Conservation (phyloP, 1,284 basidiomycete genomes). For the Malassezia arunalokei region DNA sequence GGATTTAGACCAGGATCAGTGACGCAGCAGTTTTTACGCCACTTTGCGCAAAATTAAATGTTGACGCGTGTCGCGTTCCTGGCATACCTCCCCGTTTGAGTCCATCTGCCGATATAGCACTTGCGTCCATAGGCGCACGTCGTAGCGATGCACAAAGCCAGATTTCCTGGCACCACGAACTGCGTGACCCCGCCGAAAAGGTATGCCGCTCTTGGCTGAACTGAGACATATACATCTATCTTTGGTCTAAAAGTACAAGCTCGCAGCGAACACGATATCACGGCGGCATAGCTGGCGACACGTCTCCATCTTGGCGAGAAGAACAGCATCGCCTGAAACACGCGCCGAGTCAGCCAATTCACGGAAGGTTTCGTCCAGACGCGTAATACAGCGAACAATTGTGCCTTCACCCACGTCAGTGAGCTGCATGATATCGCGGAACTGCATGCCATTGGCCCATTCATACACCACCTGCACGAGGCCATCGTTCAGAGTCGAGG, state of each 20-base stretch:
- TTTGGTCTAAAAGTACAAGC: conserved; percentile 30
- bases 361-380: conserved; percentile 89
- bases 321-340: conserved; percentile 85
- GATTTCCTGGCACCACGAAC: no score
- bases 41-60: no score
- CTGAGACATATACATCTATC: no score
- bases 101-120: no score
- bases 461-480: conserved; percentile 92
- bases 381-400: conserved; percentile 88
- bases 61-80: no score
- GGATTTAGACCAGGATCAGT: no score
- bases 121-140: no score
- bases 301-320: conserved; percentile 96
- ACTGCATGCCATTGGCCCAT: conserved; percentile 97
- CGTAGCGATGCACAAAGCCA: no score
- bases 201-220: no score
- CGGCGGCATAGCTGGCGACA: conserved; percentile 67
- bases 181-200: no score
- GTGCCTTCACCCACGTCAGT: conserved; percentile 95
- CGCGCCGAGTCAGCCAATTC: conserved; percentile 94
- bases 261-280: conserved; percentile 42
- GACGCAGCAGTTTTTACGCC: no score
- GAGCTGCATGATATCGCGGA: conserved; percentile 78
- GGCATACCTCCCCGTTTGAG: no score
- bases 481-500: conserved; percentile 49